Evolutionary conservation across 331 rosid species (phyloP).

Genomic region (Malus hybrid): DNA sequence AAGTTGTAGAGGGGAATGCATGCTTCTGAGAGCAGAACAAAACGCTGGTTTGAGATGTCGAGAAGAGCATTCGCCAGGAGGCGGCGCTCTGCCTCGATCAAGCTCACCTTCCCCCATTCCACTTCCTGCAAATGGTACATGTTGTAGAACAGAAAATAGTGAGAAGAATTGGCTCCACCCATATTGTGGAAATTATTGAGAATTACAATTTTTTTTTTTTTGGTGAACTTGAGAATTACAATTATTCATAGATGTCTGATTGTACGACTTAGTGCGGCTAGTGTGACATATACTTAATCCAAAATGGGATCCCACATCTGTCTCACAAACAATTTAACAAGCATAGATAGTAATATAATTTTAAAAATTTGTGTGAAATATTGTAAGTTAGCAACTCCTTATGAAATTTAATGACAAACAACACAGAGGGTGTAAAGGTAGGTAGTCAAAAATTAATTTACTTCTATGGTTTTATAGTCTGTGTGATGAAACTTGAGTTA

Average conservation of each 20-base stretch:
- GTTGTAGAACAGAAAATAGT: neutral
- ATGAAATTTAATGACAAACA: neutral
- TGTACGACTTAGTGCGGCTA: neutral
- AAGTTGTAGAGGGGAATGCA: constrained; percentile 87
- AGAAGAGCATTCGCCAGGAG: constrained; percentile 77
- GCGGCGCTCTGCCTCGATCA: constrained; percentile 84
- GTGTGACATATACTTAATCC: no score
- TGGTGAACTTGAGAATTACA: neutral
- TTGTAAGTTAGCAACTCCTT: neutral
- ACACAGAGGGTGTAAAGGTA: no score
- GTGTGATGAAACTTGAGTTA: no score
- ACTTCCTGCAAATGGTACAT: constrained; percentile 34
- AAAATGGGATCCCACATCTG: no score
- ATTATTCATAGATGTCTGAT: neutral
- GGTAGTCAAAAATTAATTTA: no score
- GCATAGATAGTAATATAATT: no score
- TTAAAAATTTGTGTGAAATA: no score
- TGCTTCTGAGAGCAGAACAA: constrained; percentile 73
- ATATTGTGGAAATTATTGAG: neutral
- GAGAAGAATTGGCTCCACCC: neutral
- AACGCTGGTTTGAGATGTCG: constrained; percentile 71
- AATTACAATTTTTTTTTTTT: neutral
- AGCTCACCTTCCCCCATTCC: constrained; percentile 62
- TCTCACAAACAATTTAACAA: no score
- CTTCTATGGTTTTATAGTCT: no score